Conservation (phyloP, 257 asterid species). For the Verbascum thapsus region DNA sequence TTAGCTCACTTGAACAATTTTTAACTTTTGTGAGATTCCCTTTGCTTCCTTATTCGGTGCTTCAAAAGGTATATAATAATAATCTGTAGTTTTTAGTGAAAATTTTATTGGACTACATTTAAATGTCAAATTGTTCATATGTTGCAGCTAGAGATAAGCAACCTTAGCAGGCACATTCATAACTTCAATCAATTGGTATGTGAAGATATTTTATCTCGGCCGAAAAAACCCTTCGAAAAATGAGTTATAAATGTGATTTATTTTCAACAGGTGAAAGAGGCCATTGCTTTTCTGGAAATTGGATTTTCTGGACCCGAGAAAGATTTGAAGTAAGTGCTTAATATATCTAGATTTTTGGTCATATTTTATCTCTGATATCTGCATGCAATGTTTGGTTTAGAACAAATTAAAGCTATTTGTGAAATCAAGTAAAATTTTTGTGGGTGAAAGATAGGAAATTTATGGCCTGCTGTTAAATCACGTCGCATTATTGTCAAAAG, state of each 20-base stretch:
- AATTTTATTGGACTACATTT: constrained; percentile 7
- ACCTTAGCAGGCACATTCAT: constrained; percentile 55
- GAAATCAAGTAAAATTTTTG: neutral
- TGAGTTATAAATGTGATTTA: neutral
- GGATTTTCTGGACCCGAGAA: constrained; percentile 48
- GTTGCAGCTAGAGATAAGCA: constrained; percentile 79
- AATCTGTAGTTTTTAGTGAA: neutral
- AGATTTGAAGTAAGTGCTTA: constrained; percentile 58
- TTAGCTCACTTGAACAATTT: constrained; percentile 46
- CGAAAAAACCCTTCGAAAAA: constrained; percentile 9
- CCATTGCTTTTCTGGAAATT: constrained; percentile 57
- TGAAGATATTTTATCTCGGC: constrained; percentile 19
- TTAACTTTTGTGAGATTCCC: constrained; percentile 74
- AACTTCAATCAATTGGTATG: constrained; percentile 63
- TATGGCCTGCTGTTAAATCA: too few relatives aligned
- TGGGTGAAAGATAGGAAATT: too few relatives aligned
- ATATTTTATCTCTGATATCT: neutral
- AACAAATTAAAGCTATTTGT: neutral
- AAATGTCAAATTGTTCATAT: constrained; percentile 22
- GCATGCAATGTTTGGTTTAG: neutral
- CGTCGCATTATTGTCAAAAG: too few relatives aligned
- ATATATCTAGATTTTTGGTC: neutral
- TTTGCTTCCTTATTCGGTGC: constrained; percentile 61
- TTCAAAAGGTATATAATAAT: constrained; percentile 57
- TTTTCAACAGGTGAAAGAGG: constrained; percentile 75